Evolutionary conservation across 208 protist genomes (phyloP), one percentile per base, ranked within the genome.

Genomic region (Leishmania aethiopica): DNA sequence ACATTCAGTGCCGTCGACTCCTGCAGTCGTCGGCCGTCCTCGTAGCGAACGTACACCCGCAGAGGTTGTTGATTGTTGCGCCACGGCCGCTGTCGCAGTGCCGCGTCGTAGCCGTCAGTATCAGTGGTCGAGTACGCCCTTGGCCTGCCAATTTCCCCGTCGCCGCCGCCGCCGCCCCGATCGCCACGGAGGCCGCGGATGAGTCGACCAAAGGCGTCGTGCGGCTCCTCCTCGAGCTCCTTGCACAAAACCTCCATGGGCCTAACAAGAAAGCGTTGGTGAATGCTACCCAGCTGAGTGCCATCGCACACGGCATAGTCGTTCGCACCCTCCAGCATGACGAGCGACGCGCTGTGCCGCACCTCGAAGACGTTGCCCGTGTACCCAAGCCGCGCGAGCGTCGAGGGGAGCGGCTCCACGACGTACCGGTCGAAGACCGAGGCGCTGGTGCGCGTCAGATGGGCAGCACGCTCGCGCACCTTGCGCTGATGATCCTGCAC

Each of bases 301-400:
- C 93, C 91, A 67, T 95, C 88, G 75, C 93, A 96, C 75, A 96
- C 75, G 59, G 93, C 93, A 85, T 90, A 93, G 84, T 96, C 91
- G 55, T 82, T 78, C 28, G 74, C 76, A 0, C 93, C 93, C 75
- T 96, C 87, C 19, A 96, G 62, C 64, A 96, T 82, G 75, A 95
- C 81, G 47, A 91, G 80, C 35, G 91, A 90, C 0, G 77, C 76
- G 88, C 87, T 93, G 84, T 92, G 83, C 10, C 89, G 85, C 25
- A 96, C 85, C 57, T 90, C 91, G 19, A 84, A 84, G 1, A 88
- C 86, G 57, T 78, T 72, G 19, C 88, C 89, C 64, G 86, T 81
- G 85, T 96, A 96, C 53, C 93, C 93, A 4, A 92, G 86, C 32
- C 86, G 87, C 60, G 73, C 78, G 73, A 96, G 72, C 40, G 87